Percentiles rank a stretch among this genome's conserved stretches.
Conservation (phyloP, 2,329 filamentous ascomycete species). For the Amesomyces nigricolor region DNA sequence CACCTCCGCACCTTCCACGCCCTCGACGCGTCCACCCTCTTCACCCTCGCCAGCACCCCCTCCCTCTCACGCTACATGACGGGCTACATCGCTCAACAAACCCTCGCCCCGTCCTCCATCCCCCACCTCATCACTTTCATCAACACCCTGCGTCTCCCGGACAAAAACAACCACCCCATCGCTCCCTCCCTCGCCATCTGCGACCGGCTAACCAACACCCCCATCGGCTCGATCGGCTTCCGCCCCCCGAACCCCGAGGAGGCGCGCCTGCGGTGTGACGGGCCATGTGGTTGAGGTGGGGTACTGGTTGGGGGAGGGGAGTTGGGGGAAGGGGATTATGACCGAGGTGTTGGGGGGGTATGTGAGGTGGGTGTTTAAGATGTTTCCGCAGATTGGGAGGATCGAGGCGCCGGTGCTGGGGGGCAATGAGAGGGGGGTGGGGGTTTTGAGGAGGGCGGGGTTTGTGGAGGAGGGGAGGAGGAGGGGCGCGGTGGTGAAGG, state of each 20-base stretch:
- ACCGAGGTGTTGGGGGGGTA: conserved; percentile 38
- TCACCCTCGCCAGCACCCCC: conserved; percentile 35
- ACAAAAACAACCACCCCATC: conserved; percentile 16
- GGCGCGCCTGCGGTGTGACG: conserved; percentile 34
- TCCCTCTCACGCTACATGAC: conserved; percentile 37
- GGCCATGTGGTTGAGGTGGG: conserved; percentile 43
- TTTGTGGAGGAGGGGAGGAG: conserved; percentile 41
- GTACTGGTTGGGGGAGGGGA: conserved; percentile 41
- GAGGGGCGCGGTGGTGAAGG: conserved; percentile 39
- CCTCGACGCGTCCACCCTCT: conserved; percentile 35
- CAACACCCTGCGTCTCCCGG: too few relatives aligned
- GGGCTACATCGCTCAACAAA: conserved; percentile 36
- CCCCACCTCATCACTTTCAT: too few relatives aligned
- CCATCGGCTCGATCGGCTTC: conserved; percentile 40
- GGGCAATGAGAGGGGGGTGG: conserved; percentile 38
- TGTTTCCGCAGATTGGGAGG: conserved; percentile 36
- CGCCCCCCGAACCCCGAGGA: conserved; percentile 12
- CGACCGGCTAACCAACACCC: conserved; percentile 32
- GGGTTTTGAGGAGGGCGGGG: conserved; percentile 40
- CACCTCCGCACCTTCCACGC: conserved; percentile 38
- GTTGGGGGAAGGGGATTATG: conserved; percentile 44
- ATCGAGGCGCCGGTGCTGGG: conserved; percentile 37
- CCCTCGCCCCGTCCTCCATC: conserved; percentile 14
- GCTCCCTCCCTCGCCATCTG: conserved; percentile 23
- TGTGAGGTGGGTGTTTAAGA: conserved; percentile 40